A percentile compares a stretch with the other conserved stretches of the same genome.
Conservation (phyloP, 2,329 filamentous ascomycete genomes). For the Pseudogymnoascus sp. region DNA sequence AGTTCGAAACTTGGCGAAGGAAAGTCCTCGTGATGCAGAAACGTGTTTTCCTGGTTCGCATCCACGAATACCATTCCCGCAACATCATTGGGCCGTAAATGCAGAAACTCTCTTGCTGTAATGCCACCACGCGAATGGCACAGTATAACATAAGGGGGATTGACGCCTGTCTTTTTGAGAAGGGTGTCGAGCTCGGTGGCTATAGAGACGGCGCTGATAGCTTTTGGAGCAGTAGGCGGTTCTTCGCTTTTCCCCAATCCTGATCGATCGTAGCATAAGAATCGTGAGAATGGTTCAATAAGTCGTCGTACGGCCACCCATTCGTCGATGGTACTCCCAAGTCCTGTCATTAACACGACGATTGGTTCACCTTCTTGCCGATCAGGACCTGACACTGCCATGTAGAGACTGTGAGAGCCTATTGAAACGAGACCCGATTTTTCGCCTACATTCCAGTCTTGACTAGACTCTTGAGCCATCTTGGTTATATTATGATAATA, state of each 20-base stretch:
- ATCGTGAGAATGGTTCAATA: constrained; percentile 18
- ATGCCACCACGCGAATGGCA: constrained; percentile 17
- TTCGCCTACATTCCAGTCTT: constrained; percentile 14
- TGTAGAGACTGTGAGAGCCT: constrained; percentile 19
- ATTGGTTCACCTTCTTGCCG: constrained; percentile 19
- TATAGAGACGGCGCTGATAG: constrained; percentile 11
- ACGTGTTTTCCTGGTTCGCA: constrained; percentile 13
- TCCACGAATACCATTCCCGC: constrained; percentile 18
- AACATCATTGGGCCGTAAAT: constrained; percentile 14
- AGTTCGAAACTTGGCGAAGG: constrained; percentile 1
- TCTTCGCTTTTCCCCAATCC: constrained; percentile 21
- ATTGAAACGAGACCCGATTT: constrained; percentile 18
- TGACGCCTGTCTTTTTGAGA: constrained; percentile 10
- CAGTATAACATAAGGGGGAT: constrained; percentile 14
- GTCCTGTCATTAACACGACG: constrained; percentile 22
- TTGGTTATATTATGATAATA: neutral
- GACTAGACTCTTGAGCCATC: neutral
- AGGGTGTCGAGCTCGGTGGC: constrained; percentile 14
- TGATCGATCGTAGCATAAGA: constrained; percentile 22
- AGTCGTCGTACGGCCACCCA: constrained; percentile 21
- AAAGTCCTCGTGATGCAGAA: constrained; percentile 4
- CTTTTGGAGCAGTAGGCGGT: constrained; percentile 1
- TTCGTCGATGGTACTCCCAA: constrained; percentile 20
- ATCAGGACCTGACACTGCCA: constrained; percentile 20
- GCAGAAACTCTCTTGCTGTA: constrained; percentile 14